Evolutionary conservation across 2,329 filamentous ascomycete genomes (phyloP).

Genomic region (Pseudogymnoascus sp.): DNA sequence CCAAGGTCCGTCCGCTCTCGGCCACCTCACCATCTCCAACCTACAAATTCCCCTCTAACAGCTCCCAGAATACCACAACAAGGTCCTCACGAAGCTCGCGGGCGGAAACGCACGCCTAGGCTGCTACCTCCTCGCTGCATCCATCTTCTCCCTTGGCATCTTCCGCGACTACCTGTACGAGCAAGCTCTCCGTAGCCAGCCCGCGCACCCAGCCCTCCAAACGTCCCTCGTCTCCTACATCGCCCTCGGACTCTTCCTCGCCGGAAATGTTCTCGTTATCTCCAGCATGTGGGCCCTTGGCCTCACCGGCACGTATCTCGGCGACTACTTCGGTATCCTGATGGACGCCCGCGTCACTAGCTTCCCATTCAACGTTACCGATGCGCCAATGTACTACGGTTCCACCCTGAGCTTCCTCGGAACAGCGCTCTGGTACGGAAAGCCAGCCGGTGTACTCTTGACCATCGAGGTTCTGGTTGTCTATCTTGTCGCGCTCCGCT

Average conservation of each 20-base stretch:
- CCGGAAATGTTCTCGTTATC: constrained; percentile 78
- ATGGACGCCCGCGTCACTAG: constrained; percentile 92
- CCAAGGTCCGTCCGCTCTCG: constrained; percentile 49
- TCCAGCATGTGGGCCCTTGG: constrained; percentile 87
- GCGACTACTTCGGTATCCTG: constrained; percentile 97
- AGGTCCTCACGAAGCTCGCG: constrained; percentile 80
- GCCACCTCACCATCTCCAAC: constrained; percentile 12
- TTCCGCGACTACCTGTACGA: constrained; percentile 85
- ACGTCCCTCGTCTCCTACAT: constrained; percentile 51
- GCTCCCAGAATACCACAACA: constrained; percentile 76
- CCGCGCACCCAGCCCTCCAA: constrained; percentile 65
- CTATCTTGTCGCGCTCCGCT: constrained; percentile 74
- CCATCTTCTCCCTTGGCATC: constrained; percentile 88
- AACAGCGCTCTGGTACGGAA: constrained; percentile 74
- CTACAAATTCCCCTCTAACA: constrained; percentile 15
- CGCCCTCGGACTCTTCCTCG: constrained; percentile 62
- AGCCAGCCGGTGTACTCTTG: constrained; percentile 75
- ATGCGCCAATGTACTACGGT: constrained; percentile 94
- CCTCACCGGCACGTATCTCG: constrained; percentile 90
- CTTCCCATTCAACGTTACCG: constrained; percentile 90
- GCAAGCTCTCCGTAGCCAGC: constrained; percentile 66
- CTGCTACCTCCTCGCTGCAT: constrained; percentile 81
- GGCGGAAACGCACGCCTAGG: constrained; percentile 68
- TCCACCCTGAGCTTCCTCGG: constrained; percentile 88
- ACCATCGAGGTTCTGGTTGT: constrained; percentile 67